Conservation (phyloP, 2,329 filamentous ascomycete genomes). For the Scedosporium dehoogii region DNA sequence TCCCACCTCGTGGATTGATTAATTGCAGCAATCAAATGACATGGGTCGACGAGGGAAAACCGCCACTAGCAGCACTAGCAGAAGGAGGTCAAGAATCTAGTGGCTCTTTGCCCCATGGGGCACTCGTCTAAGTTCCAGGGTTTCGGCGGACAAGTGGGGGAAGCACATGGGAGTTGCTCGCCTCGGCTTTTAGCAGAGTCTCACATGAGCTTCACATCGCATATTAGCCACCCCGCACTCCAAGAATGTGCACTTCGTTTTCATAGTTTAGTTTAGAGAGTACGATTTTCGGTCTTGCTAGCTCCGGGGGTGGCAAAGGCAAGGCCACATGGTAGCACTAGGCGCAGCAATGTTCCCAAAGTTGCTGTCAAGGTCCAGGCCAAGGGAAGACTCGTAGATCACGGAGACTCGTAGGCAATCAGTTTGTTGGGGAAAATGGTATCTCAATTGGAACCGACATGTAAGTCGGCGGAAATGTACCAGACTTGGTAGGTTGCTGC, state of each 20-base stretch:
- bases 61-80: neutral
- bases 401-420: neutral
- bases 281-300: neutral
- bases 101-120: neutral
- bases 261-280: neutral
- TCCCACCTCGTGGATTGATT: neutral
- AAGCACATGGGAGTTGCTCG: neutral
- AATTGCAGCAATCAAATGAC: neutral
- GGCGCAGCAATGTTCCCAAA: no score
- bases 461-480: neutral
- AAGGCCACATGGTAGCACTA: neutral
- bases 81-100: neutral
- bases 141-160: neutral
- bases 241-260: neutral
- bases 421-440: neutral
- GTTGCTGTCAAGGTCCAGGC: neutral
- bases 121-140: neutral
- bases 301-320: neutral
- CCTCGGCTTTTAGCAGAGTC: neutral
- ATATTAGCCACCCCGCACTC: neutral
- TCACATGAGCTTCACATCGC: neutral
- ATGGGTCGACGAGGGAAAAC: neutral
- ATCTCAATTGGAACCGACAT: neutral
- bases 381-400: neutral
- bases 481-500: neutral